Evolutionary conservation across 1,139 yeast species (phyloP).

Genomic region (Saccharomyces hybrid): DNA sequence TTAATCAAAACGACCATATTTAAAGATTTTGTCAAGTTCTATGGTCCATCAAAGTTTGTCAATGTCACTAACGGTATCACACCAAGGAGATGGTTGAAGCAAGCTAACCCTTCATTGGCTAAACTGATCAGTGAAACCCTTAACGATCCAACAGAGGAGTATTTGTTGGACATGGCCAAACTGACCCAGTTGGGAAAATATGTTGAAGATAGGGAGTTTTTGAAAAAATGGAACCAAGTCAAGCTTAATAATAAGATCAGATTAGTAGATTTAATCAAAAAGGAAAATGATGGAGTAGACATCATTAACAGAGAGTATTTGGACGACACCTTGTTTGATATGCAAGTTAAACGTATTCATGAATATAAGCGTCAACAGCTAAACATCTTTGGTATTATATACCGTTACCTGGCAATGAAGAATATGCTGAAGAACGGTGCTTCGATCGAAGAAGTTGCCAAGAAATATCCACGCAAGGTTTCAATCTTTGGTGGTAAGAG

Average conservation of each 20-base stretch:
- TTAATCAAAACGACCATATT: constrained; percentile 83
- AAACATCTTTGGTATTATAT: constrained; percentile 82
- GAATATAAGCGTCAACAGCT: constrained; percentile 94
- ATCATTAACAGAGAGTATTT: constrained; percentile 42
- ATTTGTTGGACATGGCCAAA: constrained; percentile 58
- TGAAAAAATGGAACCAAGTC: constrained; percentile 61
- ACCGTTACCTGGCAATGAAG: constrained; percentile 74
- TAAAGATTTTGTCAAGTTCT: constrained; percentile 78
- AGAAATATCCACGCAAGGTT: constrained; percentile 66
- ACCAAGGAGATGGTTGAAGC: constrained; percentile 94
- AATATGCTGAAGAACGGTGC: constrained; percentile 47
- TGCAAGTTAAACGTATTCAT: constrained; percentile 92
- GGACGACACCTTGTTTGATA: constrained; percentile 72
- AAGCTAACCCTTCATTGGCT: constrained; percentile 81
- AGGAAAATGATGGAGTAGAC: constrained; percentile 53
- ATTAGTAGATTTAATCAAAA: constrained; percentile 63
- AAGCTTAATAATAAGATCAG: constrained; percentile 64
- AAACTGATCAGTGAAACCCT: constrained; percentile 63
- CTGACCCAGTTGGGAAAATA: constrained; percentile 62
- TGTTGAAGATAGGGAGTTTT: constrained; percentile 63
- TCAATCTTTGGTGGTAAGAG: constrained; percentile 89
- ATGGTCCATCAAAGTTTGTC: constrained; percentile 75
- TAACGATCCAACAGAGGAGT: constrained; percentile 53
- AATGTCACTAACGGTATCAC: constrained; percentile 95
- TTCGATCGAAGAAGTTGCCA: constrained; percentile 44